Percentiles rank a stretch among this genome's conserved stretches.
Conservation (phyloP, 805 yeast genomes). For the Nakazawaea siamensis region DNA sequence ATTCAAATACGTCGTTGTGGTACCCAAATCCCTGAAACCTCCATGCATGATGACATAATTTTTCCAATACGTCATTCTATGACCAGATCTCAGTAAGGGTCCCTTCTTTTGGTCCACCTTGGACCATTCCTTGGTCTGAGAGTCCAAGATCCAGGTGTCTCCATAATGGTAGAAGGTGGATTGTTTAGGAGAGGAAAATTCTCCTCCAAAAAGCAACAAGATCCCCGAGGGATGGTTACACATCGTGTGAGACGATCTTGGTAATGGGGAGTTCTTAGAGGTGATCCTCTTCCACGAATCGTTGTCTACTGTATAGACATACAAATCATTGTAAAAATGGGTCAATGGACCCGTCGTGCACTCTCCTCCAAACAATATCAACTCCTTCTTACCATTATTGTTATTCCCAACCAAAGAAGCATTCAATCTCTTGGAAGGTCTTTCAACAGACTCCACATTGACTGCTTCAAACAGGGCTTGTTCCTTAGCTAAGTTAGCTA, state of each 20-base stretch:
- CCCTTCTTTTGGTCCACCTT: conserved; percentile 69
- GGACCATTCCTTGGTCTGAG: conserved; percentile 81
- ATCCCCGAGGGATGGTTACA: conserved; percentile 89
- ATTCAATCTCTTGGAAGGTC: conserved; percentile 67
- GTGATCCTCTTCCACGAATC: conserved; percentile 73
- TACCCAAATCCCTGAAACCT: conserved; percentile 87
- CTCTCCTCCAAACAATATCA: conserved; percentile 90
- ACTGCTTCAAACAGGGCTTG: conserved; percentile 76
- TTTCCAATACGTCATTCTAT: conserved; percentile 86
- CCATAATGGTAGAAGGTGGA: conserved; percentile 93
- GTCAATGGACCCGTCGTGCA: conserved; percentile 41
- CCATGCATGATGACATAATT: conserved; percentile 81
- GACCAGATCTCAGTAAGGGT: conserved; percentile 89
- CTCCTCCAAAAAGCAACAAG: conserved; percentile 88
- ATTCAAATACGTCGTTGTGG: conserved; percentile 71
- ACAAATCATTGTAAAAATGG: conserved; percentile 76
- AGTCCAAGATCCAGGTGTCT: conserved; percentile 91
- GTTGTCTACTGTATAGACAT: conserved; percentile 63
- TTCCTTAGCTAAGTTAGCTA: conserved; percentile 69
- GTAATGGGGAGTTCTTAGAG: conserved; percentile 85
- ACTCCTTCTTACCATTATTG: conserved; percentile 64
- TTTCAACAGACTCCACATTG: conserved; percentile 42
- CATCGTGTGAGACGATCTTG: conserved; percentile 91
- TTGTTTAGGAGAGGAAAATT: conserved; percentile 93
- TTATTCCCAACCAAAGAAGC: conserved; percentile 73